phyloP scores from a whole-genome alignment of 441 rosid genomes.

The Gossypium schwendimanii region DNA sequence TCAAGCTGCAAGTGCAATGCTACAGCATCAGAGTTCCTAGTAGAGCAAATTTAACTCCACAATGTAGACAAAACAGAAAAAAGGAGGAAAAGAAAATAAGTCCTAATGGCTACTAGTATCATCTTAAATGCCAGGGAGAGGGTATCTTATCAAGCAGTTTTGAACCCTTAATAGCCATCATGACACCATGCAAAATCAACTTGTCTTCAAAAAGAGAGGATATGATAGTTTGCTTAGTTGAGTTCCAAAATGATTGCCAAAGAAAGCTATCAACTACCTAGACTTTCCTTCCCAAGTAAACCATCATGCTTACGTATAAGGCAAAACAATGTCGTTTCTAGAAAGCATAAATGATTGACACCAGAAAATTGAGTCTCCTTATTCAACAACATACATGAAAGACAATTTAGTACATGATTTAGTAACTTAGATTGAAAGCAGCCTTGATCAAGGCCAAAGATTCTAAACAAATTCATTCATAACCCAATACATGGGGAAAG shows the following conservation, averaged over 20 bases:
- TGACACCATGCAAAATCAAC: not conserved
- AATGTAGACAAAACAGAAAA: not conserved
- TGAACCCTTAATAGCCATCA: not conserved
- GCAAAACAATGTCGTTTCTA: not conserved
- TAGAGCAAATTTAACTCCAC: conserved; percentile 4
- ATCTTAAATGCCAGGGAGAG: conserved; percentile 8
- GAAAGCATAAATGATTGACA: not conserved
- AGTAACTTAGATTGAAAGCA: not conserved
- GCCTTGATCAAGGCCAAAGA: not conserved
- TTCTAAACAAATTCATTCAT: not conserved
- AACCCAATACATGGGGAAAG: not conserved
- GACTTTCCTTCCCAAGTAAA: not conserved
- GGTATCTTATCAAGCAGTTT: not conserved
- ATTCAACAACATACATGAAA: conserved; percentile 14
- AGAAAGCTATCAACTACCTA: not conserved
- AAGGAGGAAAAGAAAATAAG: conserved; percentile 7
- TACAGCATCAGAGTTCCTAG: conserved; percentile 12
- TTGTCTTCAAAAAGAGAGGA: not conserved
- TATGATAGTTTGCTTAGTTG: not conserved
- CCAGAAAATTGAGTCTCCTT: not conserved
- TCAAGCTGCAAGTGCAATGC: conserved; percentile 53
- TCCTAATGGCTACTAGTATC: conserved; percentile 1
- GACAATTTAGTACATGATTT: not conserved
- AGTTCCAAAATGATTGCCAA: not conserved
- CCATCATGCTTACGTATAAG: not conserved